phyloP scores from a whole-genome alignment of 2,329 filamentous ascomycete genomes.

The Talaromyces islandicus region DNA sequence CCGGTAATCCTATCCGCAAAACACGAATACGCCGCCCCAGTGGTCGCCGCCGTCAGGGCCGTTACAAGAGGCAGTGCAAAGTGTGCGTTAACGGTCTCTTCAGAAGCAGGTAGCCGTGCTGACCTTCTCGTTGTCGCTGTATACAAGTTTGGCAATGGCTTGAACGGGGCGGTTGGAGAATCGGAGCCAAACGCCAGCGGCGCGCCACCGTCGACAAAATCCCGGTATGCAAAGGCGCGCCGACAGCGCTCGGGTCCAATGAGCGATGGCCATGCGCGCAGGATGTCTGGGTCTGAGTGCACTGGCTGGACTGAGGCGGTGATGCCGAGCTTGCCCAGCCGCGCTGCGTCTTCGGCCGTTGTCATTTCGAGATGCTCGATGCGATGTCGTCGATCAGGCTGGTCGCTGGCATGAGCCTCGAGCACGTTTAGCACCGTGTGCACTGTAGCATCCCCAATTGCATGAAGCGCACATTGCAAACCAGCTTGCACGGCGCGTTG shows the following conservation, averaged over 20 bases:
- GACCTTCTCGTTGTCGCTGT: conserved; percentile 45
- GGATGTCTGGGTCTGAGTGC: conserved; percentile 39
- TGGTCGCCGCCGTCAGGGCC: conserved; percentile 40
- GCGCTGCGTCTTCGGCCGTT: conserved; percentile 40
- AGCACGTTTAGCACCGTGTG: conserved; percentile 42
- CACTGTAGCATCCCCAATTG: conserved; percentile 46
- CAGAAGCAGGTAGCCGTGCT: conserved; percentile 33
- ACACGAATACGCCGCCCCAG: conserved; percentile 41
- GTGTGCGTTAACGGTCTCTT: conserved; percentile 37
- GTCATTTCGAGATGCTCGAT: conserved; percentile 49
- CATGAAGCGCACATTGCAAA: conserved; percentile 46
- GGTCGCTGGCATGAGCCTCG: conserved; percentile 29
- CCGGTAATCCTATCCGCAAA: conserved; percentile 41
- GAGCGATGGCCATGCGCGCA: conserved; percentile 43
- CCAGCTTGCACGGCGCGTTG: conserved; percentile 37
- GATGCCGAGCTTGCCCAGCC: conserved; percentile 44
- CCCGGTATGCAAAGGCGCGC: conserved; percentile 47
- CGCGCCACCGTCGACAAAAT: conserved; percentile 43
- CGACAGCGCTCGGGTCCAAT: conserved; percentile 41
- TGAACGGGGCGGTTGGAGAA: conserved; percentile 43
- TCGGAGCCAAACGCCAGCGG: conserved; percentile 44
- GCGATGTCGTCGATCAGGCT: conserved; percentile 31
- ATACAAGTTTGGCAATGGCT: conserved; percentile 43
- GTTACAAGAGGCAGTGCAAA: conserved; percentile 38
- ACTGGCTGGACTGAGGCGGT: conserved; percentile 36